Percentiles rank a stretch among this genome's conserved stretches.
Conservation (phyloP, 2,329 filamentous ascomycete species). For the Aspergillus uvarum region DNA sequence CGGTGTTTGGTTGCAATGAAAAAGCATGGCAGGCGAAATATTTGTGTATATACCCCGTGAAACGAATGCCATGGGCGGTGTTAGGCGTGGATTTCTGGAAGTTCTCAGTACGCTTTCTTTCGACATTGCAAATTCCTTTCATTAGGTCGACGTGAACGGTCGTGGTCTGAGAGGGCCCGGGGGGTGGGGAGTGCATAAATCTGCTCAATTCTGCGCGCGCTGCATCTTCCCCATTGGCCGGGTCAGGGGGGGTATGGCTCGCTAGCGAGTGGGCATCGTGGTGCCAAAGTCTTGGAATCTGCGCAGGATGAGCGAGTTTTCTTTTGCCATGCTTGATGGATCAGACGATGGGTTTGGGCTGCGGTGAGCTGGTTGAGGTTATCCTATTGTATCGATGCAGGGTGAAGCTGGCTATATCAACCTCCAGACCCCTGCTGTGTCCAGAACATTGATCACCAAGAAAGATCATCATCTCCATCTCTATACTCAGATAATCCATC, state of each 20-base stretch:
- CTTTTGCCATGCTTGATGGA: background rate
- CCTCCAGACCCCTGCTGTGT: too few relatives aligned
- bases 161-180: too few relatives aligned
- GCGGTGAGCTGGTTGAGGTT: too few relatives aligned
- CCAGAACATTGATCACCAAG: background rate
- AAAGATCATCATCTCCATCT: too few relatives aligned
- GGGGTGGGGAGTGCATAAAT: slow-evolving; percentile 13
- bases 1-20: background rate
- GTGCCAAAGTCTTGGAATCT: background rate
- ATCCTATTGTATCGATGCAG: too few relatives aligned
- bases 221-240: background rate
- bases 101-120: background rate
- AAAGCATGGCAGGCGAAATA: slow-evolving; percentile 9
- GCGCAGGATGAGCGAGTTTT: background rate
- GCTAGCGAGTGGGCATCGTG: background rate
- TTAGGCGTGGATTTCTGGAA: background rate
- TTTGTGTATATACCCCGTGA: slow-evolving; percentile 14
- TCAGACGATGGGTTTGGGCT: too few relatives aligned
- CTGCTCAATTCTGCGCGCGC: slow-evolving; percentile 25
- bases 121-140: background rate
- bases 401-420: too few relatives aligned
- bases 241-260: background rate
- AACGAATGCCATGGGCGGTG: slow-evolving; percentile 13
- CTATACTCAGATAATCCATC: too few relatives aligned
- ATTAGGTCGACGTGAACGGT: too few relatives aligned